Conservation (phyloP, 2,329 filamentous ascomycete species). For the Apiospora phragmitis region DNA sequence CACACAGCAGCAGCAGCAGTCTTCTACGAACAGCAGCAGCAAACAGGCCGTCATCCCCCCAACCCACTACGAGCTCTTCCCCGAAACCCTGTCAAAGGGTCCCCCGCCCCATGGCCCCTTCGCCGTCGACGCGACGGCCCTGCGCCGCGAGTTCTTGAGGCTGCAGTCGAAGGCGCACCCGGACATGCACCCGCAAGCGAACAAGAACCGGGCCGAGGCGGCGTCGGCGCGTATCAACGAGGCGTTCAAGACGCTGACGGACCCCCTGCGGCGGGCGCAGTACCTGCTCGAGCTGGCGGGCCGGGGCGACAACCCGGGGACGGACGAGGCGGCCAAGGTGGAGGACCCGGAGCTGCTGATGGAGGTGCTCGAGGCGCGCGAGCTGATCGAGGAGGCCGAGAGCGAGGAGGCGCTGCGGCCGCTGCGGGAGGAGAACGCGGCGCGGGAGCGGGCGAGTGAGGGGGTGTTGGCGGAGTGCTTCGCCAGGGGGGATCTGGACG, state of each 20-base stretch:
- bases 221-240: constrained; percentile 85
- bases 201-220: constrained; percentile 67
- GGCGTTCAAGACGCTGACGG: constrained; percentile 81
- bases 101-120: constrained; percentile 80
- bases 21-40: not conserved
- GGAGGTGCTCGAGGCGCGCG: constrained; percentile 77
- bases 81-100: constrained; percentile 71
- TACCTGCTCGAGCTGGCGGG: constrained; percentile 66
- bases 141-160: constrained; percentile 83
- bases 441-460: constrained; percentile 65
- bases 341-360: constrained; percentile 71
- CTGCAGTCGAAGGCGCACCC: constrained; percentile 79
- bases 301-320: constrained; percentile 73
- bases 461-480: constrained; percentile 65
- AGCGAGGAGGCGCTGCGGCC: constrained; percentile 63
- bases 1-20: not conserved
- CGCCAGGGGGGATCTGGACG: constrained; percentile 61
- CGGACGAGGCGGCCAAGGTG: constrained; percentile 73
- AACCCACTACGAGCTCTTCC: constrained; percentile 89
- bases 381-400: constrained; percentile 71
- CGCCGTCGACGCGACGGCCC: constrained; percentile 64
- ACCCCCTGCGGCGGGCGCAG: constrained; percentile 81
- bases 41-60: constrained; percentile 22
- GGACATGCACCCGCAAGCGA: constrained; percentile 59
- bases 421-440: constrained; percentile 67